Evolutionary conservation across 2,329 filamentous ascomycete species (phyloP), one percentile per base, ranked within the genome.

Genomic region (Alternaria sp.): DNA sequence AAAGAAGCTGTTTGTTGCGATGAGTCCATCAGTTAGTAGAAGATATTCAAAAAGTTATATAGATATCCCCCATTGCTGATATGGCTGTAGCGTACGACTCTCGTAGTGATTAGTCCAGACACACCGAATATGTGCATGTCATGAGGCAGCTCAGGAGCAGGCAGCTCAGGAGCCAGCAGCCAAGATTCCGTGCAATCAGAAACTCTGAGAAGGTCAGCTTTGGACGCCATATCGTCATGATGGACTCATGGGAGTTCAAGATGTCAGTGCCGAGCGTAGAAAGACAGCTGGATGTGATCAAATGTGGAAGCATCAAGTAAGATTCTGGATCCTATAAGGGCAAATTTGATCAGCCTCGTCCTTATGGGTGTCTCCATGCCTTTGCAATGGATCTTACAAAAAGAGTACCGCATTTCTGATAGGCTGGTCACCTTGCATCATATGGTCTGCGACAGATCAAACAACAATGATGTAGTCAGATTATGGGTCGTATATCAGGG

Each of bases 181-280:
- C 40, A 43, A 25, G 20, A 43, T 16, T 8, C 20, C 46, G 16
- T 28, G 40, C 49, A 55, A 55, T 41, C 49, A 38, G 53, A 18
- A 25, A 40, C 59, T 57, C 59, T 12, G 34, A 49, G 67, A 40
- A 11, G 56, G 62, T 57, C 59, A 65, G 56, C 59, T 27, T 34
- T 55, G 59, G 64, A 68, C 63, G 69, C 69, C 64, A 73, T 65
- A 65, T 41, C 43, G 60, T 63, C 62, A 63, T 64, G 57, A 54
- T 50, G 32, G 22, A 11, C 43, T 40, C 53, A 54, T 25, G 38
- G 36, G 43, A 10, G 14, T 54, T 44, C 44, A 51, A 48, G 41
- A 59, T 52, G 38, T 54, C 40, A 32, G 50, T 50, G 14, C 46
- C 49, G 49, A 56, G 43, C 50, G 49, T 46, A 43, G 32, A 34